Base-by-base conservation (phyloP, 2,329 filamentous ascomycete species). In the Aschersonia sp. region DNA sequence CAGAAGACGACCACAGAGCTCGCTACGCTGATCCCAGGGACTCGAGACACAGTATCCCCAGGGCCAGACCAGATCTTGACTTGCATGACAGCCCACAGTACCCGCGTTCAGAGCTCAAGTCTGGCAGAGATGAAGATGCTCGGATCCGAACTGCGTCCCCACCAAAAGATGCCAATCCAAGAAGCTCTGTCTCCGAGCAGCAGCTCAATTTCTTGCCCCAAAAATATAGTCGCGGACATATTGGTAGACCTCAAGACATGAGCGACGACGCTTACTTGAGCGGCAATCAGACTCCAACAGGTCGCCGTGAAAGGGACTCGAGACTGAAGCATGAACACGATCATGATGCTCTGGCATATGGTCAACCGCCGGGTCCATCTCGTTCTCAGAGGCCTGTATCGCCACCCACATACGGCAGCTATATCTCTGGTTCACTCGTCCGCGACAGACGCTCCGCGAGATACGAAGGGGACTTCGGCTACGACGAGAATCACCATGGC, bases 341-440 rank as follows among this genome's bases (percentile, higher is more conserved):
- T 50, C 69, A 73, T 31, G 70, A 73, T 4, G 69, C 74, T 49
- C 60, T 78, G 7, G 73, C 73, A 3, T 78, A 78, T 51, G 75
- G 75, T 31, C 58, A 59, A 30, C 58, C 57, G 10, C 51, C 61
- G 2, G 50, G 50, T 5, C 48, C 55, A 32, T 56, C 59, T 42
- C 55, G 55, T n/a, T 54, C 55, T 4, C 53, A 55, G n/a, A 48
- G 48, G 6, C 42, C 51, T 20, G 50, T 54, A n/a, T 54, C 54
- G 32, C 53, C 48, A 9, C 51, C 31, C 31, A 58, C 60, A 4
- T 64, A 60, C 31, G 60, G 57, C 10, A 59, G 53, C 47, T 58
- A 60, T 47, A 52, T 58, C 5, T 52, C 59, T 4, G 51, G 44
- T 9, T 54, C 57, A 9, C 47, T 45, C 12, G 20, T 35, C n/a